phyloP scores from a whole-genome alignment of 768 basidiomycete species.

The Clathrus columnatus region DNA sequence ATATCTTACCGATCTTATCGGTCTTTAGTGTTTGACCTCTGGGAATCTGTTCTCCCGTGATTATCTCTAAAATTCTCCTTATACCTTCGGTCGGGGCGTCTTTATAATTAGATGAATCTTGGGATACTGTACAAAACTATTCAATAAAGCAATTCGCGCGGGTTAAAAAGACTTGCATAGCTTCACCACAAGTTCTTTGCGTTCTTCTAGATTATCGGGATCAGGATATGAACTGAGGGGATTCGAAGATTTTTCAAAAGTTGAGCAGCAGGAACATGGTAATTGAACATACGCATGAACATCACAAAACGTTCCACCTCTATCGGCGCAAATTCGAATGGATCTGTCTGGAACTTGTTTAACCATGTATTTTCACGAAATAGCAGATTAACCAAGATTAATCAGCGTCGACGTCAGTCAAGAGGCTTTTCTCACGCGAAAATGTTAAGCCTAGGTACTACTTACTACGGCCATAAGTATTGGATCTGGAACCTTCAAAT shows the following conservation, averaged over 20 bases:
- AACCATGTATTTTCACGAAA: neutral
- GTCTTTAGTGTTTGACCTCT: constrained; percentile 62
- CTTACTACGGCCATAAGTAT: too few relatives aligned
- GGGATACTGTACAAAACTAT: constrained; percentile 62
- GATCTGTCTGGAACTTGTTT: constrained; percentile 54
- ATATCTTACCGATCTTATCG: constrained; percentile 60
- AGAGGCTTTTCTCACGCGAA: too few relatives aligned
- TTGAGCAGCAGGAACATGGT: neutral
- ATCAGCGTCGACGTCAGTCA: too few relatives aligned
- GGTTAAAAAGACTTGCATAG: constrained; percentile 44
- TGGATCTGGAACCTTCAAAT: too few relatives aligned
- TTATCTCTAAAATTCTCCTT: constrained; percentile 71
- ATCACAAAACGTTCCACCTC: constrained; percentile 91
- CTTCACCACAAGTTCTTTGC: constrained; percentile 84
- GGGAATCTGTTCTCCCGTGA: constrained; percentile 59
- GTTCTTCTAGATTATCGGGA: constrained; percentile 46
- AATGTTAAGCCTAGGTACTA: too few relatives aligned
- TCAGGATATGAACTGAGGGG: constrained; percentile 60
- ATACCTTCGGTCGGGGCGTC: constrained; percentile 96
- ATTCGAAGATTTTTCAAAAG: neutral
- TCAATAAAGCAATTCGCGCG: neutral
- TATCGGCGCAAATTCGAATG: constrained; percentile 77
- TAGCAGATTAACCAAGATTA: too few relatives aligned
- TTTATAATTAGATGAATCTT: constrained; percentile 77
- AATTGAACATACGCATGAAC: constrained; percentile 57